Evolutionary conservation across 805 yeast genomes (phyloP), one percentile per base, ranked within the genome.

Genomic region (Maudiozyma saulgeensis): DNA sequence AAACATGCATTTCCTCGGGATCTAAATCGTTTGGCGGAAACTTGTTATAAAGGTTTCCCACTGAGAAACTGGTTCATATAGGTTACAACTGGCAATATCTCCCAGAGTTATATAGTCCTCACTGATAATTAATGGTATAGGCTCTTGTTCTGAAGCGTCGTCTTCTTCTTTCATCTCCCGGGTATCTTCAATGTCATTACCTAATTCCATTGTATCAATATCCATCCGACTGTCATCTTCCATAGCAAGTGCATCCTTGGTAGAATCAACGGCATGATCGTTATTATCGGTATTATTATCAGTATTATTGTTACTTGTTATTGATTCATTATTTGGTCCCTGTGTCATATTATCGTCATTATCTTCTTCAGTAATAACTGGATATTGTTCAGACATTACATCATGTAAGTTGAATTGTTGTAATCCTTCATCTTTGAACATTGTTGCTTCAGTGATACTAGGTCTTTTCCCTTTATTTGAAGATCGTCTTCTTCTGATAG

Each of bases 401-500:
- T 67, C 70, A 41, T 62, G 61, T 35, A 67, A 51, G 45, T 58
- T 64, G 38, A 59, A 62, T 45, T 66, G 67, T 38, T 61, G 67
- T 13, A 66, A 43, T 6, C 68, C 68, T 50, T 64, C 66, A 41
- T 66, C 68, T 45, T 59, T 62, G 13, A 66, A 47, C 59, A 66
- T 63, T 11, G 59, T 56, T 2, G 68, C 54, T 25, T 64, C 68
- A 2, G 62, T 55, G 25, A 63, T 46, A 42, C 66, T 62, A 3
- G 68, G 63, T 37, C 66, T 57, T 37, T 60, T 58, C 31, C 53
- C 57, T 28, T 57, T 56, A 18, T 54, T 54, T 5, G 67, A 61
- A n/a, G 60, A 58, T 26, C 65, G 49, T 44, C 68, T 61, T 38
- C 64, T 56, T 47, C 59, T 56, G 6, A 50, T 32, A 2, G 52